These are phyloP conservation scores for Citrullus amarus DNA, from an alignment of 306 rosid species.

Conservation along the genomic window DNA sequence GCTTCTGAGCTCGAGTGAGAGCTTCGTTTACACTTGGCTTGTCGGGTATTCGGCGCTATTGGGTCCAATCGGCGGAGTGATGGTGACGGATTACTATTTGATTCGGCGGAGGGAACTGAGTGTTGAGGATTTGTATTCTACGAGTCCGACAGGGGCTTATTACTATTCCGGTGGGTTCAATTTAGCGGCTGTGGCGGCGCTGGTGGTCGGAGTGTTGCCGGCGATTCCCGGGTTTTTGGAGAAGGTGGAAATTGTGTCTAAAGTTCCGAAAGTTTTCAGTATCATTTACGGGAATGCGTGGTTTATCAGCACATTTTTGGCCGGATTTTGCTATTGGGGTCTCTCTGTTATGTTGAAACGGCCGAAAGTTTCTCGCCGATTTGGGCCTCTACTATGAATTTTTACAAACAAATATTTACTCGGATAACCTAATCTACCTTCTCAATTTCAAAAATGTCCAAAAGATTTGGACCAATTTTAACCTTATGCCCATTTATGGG, in stretches of 20 bases:
- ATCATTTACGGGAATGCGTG: slow-evolving; percentile 71
- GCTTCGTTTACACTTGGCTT: slow-evolving; percentile 83
- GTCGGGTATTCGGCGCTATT: slow-evolving; percentile 79
- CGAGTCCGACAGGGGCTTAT: slow-evolving; percentile 47
- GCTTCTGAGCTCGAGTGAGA: slow-evolving; percentile 81
- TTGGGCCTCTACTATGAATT: slow-evolving; percentile 12
- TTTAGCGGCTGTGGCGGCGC: slow-evolving; percentile 53
- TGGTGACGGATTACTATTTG: slow-evolving; percentile 66
- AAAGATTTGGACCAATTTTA: too few species aligned
- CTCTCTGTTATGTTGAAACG: slow-evolving; percentile 32
- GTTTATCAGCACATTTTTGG: slow-evolving; percentile 73
- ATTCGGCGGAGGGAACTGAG: slow-evolving; percentile 23
- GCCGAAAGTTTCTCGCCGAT: slow-evolving; percentile 13
- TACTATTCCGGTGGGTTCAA: slow-evolving; percentile 57
- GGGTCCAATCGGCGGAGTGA: slow-evolving; percentile 80
- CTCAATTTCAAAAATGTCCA: too few species aligned
- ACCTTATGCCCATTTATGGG: too few species aligned
- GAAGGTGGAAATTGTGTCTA: slow-evolving; percentile 38
- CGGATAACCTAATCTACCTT: too few species aligned
- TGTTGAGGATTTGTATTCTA: slow-evolving; percentile 53
- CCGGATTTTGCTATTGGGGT: slow-evolving; percentile 56
- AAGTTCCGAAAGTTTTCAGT: slow-evolving; percentile 30
- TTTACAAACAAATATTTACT: too few species aligned
- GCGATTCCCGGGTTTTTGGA: slow-evolving; percentile 79
- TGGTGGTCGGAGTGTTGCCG: slow-evolving; percentile 56